Conservation (phyloP, 2,329 filamentous ascomycete genomes). For the Beauveria australis region DNA sequence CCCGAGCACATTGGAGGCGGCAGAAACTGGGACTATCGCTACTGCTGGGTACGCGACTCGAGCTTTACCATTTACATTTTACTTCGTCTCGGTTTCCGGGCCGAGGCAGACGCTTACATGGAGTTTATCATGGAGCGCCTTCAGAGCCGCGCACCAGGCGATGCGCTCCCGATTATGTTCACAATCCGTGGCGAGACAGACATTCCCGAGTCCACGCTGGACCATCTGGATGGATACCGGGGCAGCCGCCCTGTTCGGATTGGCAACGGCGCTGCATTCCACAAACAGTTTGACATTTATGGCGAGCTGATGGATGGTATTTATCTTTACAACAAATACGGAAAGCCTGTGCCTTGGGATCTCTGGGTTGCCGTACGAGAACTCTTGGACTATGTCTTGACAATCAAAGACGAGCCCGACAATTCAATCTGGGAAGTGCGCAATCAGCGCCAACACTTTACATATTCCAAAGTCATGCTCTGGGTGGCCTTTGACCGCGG, state of each 20-base stretch:
- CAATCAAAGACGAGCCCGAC: constrained; percentile 58
- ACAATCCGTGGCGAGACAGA: constrained; percentile 68
- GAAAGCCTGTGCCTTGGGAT: constrained; percentile 68
- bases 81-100: constrained; percentile 64
- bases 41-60: constrained; percentile 68
- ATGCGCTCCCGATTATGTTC: constrained; percentile 71
- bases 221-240: constrained; percentile 65
- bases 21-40: constrained; percentile 66
- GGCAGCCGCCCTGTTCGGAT: constrained; percentile 65
- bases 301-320: constrained; percentile 71
- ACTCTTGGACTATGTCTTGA: constrained; percentile 62
- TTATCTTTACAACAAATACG: constrained; percentile 73
- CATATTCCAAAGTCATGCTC: constrained; percentile 76
- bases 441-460: constrained; percentile 67
- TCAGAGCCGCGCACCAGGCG: constrained; percentile 49
- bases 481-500: constrained; percentile 76
- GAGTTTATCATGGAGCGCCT: constrained; percentile 65
- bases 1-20: constrained; percentile 65
- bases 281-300: constrained; percentile 73
- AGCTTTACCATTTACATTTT: constrained; percentile 74
- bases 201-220: constrained; percentile 61
- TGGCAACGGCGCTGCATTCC: constrained; percentile 68
- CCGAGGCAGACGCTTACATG: constrained; percentile 73
- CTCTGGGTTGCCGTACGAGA: constrained; percentile 64
- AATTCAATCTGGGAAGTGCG: constrained; percentile 83